Base-by-base conservation (phyloP, 176 grass and related monocot genomes). In the Thinopyrum elongatum region DNA sequence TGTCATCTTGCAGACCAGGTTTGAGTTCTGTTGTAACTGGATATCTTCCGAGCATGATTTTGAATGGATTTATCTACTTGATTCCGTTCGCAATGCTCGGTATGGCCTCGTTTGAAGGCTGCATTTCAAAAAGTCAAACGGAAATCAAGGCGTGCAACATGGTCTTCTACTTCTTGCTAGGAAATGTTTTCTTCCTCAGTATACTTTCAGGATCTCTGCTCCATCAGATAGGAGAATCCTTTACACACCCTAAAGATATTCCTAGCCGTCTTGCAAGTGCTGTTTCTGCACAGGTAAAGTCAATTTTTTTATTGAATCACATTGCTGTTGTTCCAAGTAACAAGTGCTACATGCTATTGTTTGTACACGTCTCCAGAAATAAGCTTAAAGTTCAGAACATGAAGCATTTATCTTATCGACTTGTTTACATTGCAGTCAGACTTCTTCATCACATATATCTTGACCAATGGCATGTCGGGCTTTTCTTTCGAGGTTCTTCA, bases 371-470 rank as follows among this genome's bases (percentile, higher is more conserved):
- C 25, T 38, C 8, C 16, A n/a, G 26, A 28, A 70, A 70, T 22
- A 4, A 17, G 15, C 19, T 69, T 63, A 39, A 65, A 82, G 11
- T 58, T 76, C 44, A 69, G 42, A 68, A 75, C 35, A 68, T 28
- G 77, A 59, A 60, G 10, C 29, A 39, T 86, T 70, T 76, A 77
- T 82, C 34, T 63, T 63, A 15, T 27, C 3, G 28, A 71, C 38
- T 77, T 84, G 16, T 86, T 85, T 79, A 14, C 58, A 25, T 79
- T 89, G 88, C 90, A 93, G 95, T 97, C 95, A 4, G 89, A 97
- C 94, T 97, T 97, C 92, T 97, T 97, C 79, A 94, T 97, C 81
- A 97, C 92, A 49, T 94, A 97, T 84, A 97, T 97, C 78, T 89
- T 94, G 88, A 97, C 95, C 5, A 89, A 97, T 16, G 92, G 92